A percentile compares a stretch with the other conserved stretches of the same genome.
Conservation (phyloP, 306 rosid genomes). For the Citrullus amarus region DNA sequence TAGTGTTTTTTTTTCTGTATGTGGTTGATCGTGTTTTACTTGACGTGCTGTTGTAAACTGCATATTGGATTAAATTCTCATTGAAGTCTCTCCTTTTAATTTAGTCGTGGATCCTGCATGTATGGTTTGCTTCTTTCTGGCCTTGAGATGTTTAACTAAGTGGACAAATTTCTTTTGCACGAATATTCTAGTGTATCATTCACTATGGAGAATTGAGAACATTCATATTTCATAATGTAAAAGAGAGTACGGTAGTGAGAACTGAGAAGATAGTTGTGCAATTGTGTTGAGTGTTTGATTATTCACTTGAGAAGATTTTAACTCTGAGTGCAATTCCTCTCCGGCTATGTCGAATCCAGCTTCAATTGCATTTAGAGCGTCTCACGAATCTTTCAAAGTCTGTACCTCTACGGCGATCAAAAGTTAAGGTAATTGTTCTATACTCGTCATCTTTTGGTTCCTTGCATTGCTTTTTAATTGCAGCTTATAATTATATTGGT, state of each 20-base stretch:
- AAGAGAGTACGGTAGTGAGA: not conserved
- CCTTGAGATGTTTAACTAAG: not conserved
- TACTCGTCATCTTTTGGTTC: not conserved
- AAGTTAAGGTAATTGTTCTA: slow-evolving; percentile 55
- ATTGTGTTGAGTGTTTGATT: not conserved
- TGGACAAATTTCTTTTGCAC: not conserved
- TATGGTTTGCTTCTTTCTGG: not conserved
- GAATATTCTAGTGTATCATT: not conserved
- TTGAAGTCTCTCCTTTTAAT: not conserved
- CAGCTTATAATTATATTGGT: not conserved
- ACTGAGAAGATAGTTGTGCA: not conserved
- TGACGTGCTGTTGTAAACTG: not conserved
- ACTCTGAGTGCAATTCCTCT: not conserved
- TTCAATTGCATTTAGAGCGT: slow-evolving; percentile 48
- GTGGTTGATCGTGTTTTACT: not conserved
- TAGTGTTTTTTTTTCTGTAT: not conserved
- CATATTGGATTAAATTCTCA: not conserved
- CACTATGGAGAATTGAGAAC: not conserved
- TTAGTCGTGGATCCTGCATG: not conserved
- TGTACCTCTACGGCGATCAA: slow-evolving; percentile 48
- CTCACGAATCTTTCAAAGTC: slow-evolving; percentile 39
- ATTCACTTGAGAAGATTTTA: not conserved
- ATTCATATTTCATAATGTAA: not conserved
- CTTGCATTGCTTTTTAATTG: not conserved
- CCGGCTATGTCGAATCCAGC: slow-evolving; percentile 18